A percentile compares a stretch with the other conserved stretches of the same genome.
phyloP scores from a whole-genome alignment of 2,329 filamentous ascomycete genomes.

The Acarospora socialis region DNA sequence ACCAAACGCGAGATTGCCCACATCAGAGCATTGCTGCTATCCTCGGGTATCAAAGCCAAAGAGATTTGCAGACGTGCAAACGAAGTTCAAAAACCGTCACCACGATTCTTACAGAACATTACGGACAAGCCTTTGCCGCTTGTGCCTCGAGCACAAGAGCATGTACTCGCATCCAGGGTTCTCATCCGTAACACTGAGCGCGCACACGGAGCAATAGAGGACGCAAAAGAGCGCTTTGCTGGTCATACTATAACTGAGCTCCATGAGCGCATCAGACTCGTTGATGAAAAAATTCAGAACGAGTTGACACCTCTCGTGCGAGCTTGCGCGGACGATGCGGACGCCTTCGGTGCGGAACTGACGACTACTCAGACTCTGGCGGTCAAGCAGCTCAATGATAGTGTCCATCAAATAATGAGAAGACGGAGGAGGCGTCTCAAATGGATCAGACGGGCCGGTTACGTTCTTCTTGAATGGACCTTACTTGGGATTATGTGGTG shows the following conservation, averaged over 20 bases:
- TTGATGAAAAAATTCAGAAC: slow-evolving; percentile 28
- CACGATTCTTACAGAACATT: slow-evolving; percentile 19
- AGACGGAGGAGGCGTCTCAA: slow-evolving; percentile 60
- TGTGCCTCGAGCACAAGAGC: slow-evolving; percentile 36
- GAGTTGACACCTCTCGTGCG: slow-evolving; percentile 46
- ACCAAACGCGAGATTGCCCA: slow-evolving; percentile 65
- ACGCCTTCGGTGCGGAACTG: slow-evolving; percentile 62
- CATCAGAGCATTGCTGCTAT: slow-evolving; percentile 61
- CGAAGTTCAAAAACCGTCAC: slow-evolving; percentile 25
- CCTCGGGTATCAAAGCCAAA: slow-evolving; percentile 77
- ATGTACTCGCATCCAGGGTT: slow-evolving; percentile 38
- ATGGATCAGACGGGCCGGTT: slow-evolving; percentile 62
- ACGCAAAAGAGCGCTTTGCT: slow-evolving; percentile 32
- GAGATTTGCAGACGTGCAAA: slow-evolving; percentile 58
- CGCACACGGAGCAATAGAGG: slow-evolving; percentile 29
- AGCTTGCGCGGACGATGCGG: slow-evolving; percentile 59
- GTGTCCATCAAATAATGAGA: slow-evolving; percentile 53
- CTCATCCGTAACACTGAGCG: slow-evolving; percentile 35
- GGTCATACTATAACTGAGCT: slow-evolving; percentile 31
- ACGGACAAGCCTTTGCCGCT: slow-evolving; percentile 23
- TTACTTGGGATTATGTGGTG: slow-evolving; percentile 87
- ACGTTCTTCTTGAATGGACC: slow-evolving; percentile 73
- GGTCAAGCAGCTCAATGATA: slow-evolving; percentile 66
- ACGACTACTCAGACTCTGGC: slow-evolving; percentile 63
- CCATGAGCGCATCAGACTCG: slow-evolving; percentile 27